Conservation (phyloP, 1,284 basidiomycete genomes). For the Heliocybe sulcata region DNA sequence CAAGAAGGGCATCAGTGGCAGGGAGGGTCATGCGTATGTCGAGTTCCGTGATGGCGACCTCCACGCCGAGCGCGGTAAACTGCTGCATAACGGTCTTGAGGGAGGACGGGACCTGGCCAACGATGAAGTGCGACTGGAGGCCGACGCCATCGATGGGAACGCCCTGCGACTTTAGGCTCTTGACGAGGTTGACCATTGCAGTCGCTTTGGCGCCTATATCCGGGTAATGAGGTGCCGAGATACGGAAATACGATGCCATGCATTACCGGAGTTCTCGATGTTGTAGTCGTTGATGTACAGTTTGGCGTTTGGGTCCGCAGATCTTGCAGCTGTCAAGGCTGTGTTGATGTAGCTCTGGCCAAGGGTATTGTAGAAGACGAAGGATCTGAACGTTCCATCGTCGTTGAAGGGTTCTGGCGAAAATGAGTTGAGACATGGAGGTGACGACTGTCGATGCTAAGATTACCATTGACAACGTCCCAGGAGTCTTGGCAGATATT, state of each 20-base stretch:
- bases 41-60: constrained; percentile 49
- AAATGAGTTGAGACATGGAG: background rate
- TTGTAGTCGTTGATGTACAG: constrained; percentile 52
- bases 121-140: constrained; percentile 42
- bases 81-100: constrained; percentile 33
- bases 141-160: constrained; percentile 47
- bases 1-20: constrained; percentile 33
- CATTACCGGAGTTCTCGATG: constrained; percentile 30
- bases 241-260: background rate
- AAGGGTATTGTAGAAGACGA: constrained; percentile 40
- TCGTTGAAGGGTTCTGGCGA: constrained; percentile 45
- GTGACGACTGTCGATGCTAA: background rate
- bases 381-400: constrained; percentile 42
- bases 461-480: constrained; percentile 31
- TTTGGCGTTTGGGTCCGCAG: constrained; percentile 35
- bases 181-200: constrained; percentile 37
- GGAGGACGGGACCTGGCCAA: constrained; percentile 33
- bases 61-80: constrained; percentile 42
- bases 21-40: constrained; percentile 47
- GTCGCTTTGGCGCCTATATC: constrained; percentile 34
- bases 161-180: constrained; percentile 28
- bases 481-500: constrained; percentile 15
- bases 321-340: constrained; percentile 35
- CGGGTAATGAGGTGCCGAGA: background rate
- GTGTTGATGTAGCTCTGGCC: constrained; percentile 33